A percentile compares a stretch with the other conserved stretches of the same genome.
These are phyloP conservation scores for Lactarius akahatsu DNA, from an alignment of 768 basidiomycete species.

Conservation along the genomic window DNA sequence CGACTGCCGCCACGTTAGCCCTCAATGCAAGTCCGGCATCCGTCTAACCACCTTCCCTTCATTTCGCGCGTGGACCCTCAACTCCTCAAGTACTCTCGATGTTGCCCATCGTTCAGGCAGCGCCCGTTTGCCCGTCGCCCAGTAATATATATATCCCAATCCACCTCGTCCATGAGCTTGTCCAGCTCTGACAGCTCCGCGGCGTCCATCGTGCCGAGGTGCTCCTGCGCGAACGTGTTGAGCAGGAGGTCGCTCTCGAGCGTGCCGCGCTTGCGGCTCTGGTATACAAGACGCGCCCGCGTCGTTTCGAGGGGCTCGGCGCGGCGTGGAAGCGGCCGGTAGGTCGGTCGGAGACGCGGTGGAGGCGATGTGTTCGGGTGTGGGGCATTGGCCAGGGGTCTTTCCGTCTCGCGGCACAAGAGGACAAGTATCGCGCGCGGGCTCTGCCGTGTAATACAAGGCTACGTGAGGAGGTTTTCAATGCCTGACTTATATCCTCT, in stretches of 20 bases:
- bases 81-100: constrained; percentile 62
- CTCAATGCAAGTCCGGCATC: constrained; percentile 71
- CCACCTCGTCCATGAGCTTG: constrained; percentile 88
- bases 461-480: background rate
- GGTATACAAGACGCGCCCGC: constrained; percentile 87
- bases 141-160: constrained; percentile 99
- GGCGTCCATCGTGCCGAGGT: constrained; percentile 62
- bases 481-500: too few species aligned
- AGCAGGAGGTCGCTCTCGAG: constrained; percentile 90
- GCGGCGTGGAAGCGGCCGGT: constrained; percentile 60
- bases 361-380: constrained; percentile 68
- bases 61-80: constrained; percentile 81
- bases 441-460: background rate
- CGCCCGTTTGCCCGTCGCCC: constrained; percentile 82
- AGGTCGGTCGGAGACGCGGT: constrained; percentile 52
- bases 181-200: constrained; percentile 86
- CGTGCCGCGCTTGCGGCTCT: constrained; percentile 91
- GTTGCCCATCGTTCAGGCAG: constrained; percentile 73
- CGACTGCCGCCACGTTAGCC: too few species aligned
- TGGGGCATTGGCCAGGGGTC: constrained; percentile 82
- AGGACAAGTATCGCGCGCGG: background rate
- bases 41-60: constrained; percentile 89
- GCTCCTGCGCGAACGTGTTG: constrained; percentile 88
- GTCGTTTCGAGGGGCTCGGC: constrained; percentile 68
- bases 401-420: constrained; percentile 13